phyloP scores from a whole-genome alignment of 441 rosid genomes.

The Pelargonium fulgidum region DNA sequence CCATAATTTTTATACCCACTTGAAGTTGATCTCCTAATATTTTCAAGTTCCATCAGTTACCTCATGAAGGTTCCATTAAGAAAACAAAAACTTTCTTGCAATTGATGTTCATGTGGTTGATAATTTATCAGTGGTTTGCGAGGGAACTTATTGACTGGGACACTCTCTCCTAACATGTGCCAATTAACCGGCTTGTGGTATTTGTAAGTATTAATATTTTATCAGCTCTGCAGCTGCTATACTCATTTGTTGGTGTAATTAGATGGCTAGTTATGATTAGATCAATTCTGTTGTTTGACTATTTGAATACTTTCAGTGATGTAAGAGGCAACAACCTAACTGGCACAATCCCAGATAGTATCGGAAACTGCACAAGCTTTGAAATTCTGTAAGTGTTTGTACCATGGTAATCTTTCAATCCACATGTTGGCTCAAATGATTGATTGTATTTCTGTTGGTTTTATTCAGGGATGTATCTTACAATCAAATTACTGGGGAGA shows the following conservation, averaged over 20 bases:
- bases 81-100: no score
- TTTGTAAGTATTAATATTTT: slow-evolving; percentile 51
- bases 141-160: slow-evolving; percentile 71
- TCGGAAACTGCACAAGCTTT: slow-evolving; percentile 92
- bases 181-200: slow-evolving; percentile 92
- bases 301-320: slow-evolving; percentile 42
- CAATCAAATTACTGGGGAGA: slow-evolving; percentile 66
- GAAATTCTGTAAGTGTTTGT: slow-evolving; percentile 64
- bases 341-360: slow-evolving; percentile 71
- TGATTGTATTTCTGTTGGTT: not conserved
- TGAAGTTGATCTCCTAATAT: not conserved
- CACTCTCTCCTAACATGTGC: slow-evolving; percentile 81
- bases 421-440: not conserved
- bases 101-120: no score
- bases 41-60: not conserved
- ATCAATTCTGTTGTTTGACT: no score
- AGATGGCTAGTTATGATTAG: no score
- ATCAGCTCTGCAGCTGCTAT: not conserved
- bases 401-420: no score
- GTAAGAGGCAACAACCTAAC: slow-evolving; percentile 81
- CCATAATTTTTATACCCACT: not conserved
- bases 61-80: no score
- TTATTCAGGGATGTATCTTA: slow-evolving; percentile 69
- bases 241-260: not conserved
- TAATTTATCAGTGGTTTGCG: slow-evolving; percentile 54